Evolutionary conservation across 768 basidiomycete genomes (phyloP), one percentile per base, ranked within the genome.

Genomic region (Kondoa malvinella): DNA sequence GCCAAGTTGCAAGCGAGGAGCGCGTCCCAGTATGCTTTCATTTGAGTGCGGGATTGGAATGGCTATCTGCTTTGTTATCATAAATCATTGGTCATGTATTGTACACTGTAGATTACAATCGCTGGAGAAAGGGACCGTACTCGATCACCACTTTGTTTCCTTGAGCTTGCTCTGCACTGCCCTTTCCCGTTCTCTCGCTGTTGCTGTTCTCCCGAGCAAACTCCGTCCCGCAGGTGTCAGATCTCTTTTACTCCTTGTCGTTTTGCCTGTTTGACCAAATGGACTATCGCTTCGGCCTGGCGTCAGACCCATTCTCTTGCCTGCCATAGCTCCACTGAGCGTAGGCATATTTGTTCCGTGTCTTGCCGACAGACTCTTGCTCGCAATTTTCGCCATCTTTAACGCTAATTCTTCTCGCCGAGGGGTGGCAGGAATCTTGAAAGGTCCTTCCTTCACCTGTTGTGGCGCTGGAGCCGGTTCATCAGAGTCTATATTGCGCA

Each of bases 331-430:
- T 16, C 63, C 30, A 17, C 34, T 26, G 21, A 32, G 56, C 21
- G 50, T 69, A 17, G 30, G 25, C 14, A 34, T 12, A 21, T 21
- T 68, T 4, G n/a, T 27, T 8, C 67, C 57, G 1, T 70, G 62
- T 27, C 67, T 27, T 25, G 64, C 57, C 31, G 30, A 12, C 4
- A 96, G 81, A 69, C 85, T 87, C 77, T 84, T 87, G 34, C 87
- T 82, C 1, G 95, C 95, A 65, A 82, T 85, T 69, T 81, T 85
- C 0, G 89, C 90, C 40, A 99, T 81, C 76, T 80, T 86, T 71
- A 87, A 85, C 1, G 88, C 90, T 32, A 97, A 77, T 34, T 81
- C 80, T 75, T 99, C 95, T 56, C 95, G 82, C 30, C 82, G 80
- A n/a, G 87, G 83, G 0, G 87, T 86, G 27, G 84, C 84, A 0